phyloP scores from a whole-genome alignment of 441 rosid species.

The Sinapis alba region DNA sequence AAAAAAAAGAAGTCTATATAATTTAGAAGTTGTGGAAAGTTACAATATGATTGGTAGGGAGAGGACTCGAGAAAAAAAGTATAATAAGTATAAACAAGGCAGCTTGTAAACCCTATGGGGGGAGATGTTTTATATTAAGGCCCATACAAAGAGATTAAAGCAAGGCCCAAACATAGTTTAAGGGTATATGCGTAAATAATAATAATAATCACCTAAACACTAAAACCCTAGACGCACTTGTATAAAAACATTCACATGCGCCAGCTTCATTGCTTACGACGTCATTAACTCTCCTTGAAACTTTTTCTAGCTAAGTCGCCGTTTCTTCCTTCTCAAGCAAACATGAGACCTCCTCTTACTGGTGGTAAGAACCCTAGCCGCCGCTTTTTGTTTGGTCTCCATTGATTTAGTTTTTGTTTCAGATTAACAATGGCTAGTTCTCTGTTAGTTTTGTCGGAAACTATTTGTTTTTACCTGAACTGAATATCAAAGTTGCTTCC shows the following conservation, averaged over 20 bases:
- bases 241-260: constrained; percentile 20
- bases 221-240: constrained; percentile 35
- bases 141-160: not conserved
- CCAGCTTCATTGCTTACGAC: not conserved
- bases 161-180: not conserved
- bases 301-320: not conserved
- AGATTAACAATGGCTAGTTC: not conserved
- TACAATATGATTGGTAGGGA: constrained; percentile 36
- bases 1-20: not conserved
- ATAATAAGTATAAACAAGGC: not conserved
- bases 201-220: constrained; percentile 25
- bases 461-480: not conserved
- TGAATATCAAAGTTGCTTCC: not conserved
- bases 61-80: not conserved
- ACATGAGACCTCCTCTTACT: constrained; percentile 44
- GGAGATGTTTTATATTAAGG: not conserved
- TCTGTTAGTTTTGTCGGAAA: not conserved
- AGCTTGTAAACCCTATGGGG: not conserved
- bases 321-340: not conserved
- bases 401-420: too few species aligned
- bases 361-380: constrained; percentile 40
- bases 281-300: not conserved
- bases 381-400: not conserved
- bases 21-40: constrained; percentile 25
- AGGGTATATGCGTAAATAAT: constrained; percentile 14